Evolutionary conservation across 78 protist species (phyloP), one percentile per base, ranked within the genome.

Genomic region (Dictyostelium capitatum): DNA sequence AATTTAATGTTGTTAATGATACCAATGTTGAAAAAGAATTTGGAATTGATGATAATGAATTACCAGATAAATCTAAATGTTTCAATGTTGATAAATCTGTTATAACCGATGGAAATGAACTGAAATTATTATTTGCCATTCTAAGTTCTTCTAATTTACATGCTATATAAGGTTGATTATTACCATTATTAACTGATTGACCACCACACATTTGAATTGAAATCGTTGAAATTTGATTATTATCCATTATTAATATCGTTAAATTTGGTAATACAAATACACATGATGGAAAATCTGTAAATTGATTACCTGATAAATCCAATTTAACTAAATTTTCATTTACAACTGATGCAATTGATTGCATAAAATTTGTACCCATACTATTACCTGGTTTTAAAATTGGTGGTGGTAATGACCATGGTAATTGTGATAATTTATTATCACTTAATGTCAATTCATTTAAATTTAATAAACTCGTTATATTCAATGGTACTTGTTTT

Each of bases 361-460:
- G 7, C 17, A 67, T 11, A 4, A n/a, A 30, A 17, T 25, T 32
- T 37, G 43, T 37, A 37, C 43, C 43, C 15, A 51, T 8, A 14
- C 56, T 51, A 6, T n/a, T 46, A 15, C 37, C 54, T 0, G 23
- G 67, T 25, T 23, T 62, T 6, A 56, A 32, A 0, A 59, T 23
- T 46, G 79, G 79, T 46, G 56, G 56, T 17, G 83, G 83, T 56
- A 79, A 59, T 19, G 83, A 79, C 83, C 83, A 79, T 17, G 83
- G 83, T 20, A 79, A 54, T 28, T 23, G 25, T 1, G 67, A 54
- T 51, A 79, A 56, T 23, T 79, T 79, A 37, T 79, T 79, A 56
- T 79, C 70, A 54, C 23, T 12, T 11, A 79, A 56, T 79, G 37
- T 25, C 72, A 79, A 54, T 37, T 37, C 46, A 4, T 11, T 12